These are phyloP conservation scores for Trichosporon sp. DNA, from an alignment of 1,284 basidiomycete species.

Conservation along the genomic window DNA sequence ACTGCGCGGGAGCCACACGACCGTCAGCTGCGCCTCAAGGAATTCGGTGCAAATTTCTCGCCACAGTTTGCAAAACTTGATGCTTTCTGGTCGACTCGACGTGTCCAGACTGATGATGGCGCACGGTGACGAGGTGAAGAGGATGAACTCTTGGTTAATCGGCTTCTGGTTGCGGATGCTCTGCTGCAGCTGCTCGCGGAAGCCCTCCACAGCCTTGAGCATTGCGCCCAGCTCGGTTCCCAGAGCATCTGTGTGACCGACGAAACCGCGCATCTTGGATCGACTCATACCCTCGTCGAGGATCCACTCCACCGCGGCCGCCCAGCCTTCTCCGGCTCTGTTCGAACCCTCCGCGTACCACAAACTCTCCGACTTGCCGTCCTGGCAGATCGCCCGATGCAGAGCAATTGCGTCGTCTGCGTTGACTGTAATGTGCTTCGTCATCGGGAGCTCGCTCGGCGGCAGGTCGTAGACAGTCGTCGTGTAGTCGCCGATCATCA, in stretches of 20 bases:
- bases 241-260: constrained; percentile 47
- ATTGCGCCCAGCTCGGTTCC: constrained; percentile 54
- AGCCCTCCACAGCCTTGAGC: constrained; percentile 54
- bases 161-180: constrained; percentile 45
- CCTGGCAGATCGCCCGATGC: constrained; percentile 47
- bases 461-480: constrained; percentile 45
- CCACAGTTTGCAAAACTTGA: constrained; percentile 51
- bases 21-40: constrained; percentile 46
- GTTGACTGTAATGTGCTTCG: constrained; percentile 50
- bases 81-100: constrained; percentile 46
- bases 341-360: constrained; percentile 54
- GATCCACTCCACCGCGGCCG: constrained; percentile 54
- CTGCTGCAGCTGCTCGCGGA: constrained; percentile 45
- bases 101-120: constrained; percentile 55
- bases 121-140: constrained; percentile 54
- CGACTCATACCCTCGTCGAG: constrained; percentile 45
- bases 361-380: constrained; percentile 36
- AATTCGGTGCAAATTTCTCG: constrained; percentile 49
- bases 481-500: constrained; percentile 37
- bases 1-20: constrained; percentile 52
- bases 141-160: constrained; percentile 49
- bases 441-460: constrained; percentile 50
- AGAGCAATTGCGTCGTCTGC: constrained; percentile 49
- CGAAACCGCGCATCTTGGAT: constrained; percentile 49
- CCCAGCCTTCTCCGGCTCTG: constrained; percentile 56